Percentiles rank a stretch among this genome's conserved stretches.
phyloP scores from a whole-genome alignment of 164 flowering plant genomes.

The Magnolia changhungtana region DNA sequence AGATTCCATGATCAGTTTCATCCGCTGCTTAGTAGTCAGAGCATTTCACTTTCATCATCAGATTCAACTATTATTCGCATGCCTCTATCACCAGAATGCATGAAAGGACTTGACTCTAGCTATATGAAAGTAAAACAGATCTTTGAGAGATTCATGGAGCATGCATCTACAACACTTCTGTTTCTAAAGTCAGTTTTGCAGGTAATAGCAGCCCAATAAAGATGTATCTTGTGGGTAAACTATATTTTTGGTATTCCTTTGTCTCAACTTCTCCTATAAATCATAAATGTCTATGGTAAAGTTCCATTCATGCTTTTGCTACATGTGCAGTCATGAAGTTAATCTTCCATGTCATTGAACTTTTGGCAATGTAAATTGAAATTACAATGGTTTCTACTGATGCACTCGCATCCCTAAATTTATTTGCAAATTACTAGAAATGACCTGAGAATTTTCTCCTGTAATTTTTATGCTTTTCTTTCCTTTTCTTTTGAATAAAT shows the following conservation, averaged over 20 bases:
- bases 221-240: not conserved
- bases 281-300: too few species aligned
- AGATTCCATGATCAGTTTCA: constrained; percentile 83
- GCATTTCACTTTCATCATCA: constrained; percentile 49
- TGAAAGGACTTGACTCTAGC: constrained; percentile 60
- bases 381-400: not conserved
- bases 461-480: too few species aligned
- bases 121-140: constrained; percentile 42
- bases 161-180: constrained; percentile 64
- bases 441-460: not conserved
- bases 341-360: not conserved
- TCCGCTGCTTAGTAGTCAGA: constrained; percentile 69
- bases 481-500: too few species aligned
- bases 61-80: constrained; percentile 80
- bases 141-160: constrained; percentile 58
- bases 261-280: not conserved
- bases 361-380: not conserved
- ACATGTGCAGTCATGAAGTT: not conserved
- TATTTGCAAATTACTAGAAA: not conserved
- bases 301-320: too few species aligned
- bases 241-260: not conserved
- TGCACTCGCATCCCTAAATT: not conserved
- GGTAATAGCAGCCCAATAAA: constrained; percentile 39
- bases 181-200: constrained; percentile 80
- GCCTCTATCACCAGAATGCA: constrained; percentile 76